Evolutionary conservation across 805 yeast species (phyloP), one percentile per base, ranked within the genome.

Genomic region (Starmerella geochares): DNA sequence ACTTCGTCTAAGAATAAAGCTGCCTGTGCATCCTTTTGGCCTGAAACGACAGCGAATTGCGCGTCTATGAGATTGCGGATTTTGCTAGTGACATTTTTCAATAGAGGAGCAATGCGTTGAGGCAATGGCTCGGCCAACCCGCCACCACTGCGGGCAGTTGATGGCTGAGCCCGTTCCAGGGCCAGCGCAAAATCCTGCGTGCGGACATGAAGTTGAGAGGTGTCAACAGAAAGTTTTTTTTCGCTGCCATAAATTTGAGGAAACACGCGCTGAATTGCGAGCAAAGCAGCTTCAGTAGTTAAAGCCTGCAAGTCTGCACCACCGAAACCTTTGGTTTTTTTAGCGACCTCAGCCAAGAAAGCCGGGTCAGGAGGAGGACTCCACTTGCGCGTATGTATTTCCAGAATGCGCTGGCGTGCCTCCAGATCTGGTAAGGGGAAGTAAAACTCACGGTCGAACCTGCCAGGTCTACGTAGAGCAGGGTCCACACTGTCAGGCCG

Each of bases 401-500:
- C 67, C 38, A 92, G 67, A 53, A 92, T 92, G 55, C 83, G 80
- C 52, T 76, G 76, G 56, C 98, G 75, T 3, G 96, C 86, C 27
- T 76, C 75, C 4, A 76, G 59, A 61, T 86, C 94, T 1, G 98
- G 98, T 48, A 92, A 70, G 4, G 97, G 95, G 71, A 92, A 92
- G 65, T 85, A 92, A 64, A 92, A 92, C 64, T 92, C 98, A 56
- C 98, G 76, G 64, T 92, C 98, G 61, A 92, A 92, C 65, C 98
- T 75, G 1, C 98, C 98, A 0, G 98, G 98, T 60, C 98, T 76
- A 62, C 98, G 76, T 51, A 92, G 72, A 0, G 98, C 98, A 1
- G 98, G 96, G 66, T 92, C 98, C n/a, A 92, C 85, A 0, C 96
- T 84, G 67, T 92, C 97, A 0, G 98, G 98, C 62, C 98, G 73